Evolutionary conservation across 1,284 basidiomycete genomes (phyloP), one percentile per base, ranked within the genome.

Genomic region (Sporisorium reilianum): DNA sequence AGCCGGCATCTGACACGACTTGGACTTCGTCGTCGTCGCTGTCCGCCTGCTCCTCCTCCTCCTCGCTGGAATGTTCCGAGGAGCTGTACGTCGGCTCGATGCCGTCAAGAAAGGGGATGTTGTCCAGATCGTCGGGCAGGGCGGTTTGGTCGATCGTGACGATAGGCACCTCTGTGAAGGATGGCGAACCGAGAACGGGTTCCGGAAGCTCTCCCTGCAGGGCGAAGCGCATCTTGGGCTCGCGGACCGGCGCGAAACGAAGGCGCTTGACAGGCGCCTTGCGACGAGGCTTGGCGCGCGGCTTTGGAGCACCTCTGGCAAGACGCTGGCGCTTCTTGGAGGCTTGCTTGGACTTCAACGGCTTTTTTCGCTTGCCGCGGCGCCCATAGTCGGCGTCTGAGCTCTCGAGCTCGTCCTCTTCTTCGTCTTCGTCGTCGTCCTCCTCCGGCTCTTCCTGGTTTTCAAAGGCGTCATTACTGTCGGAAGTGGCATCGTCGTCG

Each of bases 131-230:
- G 9, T 23, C 10, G 10, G 44, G 14, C 14, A 42, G 40, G 1
- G 50, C n/a, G 30, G 30, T 25, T n/a, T 64, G 32, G 28, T 58
- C 51, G 41, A 70, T 46, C 28, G 20, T 25, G 54, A 70, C 5
- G 34, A 57, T 8, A 20, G 62, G 54, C 40, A 26, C n/a, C 2
- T 51, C 40, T 9, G 34, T 30, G n/a, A 18, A 40, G 0, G 38
- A 38, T 9, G 64, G 70, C 20, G 56, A 45, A n/a, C 55, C 70
- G 0, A 42, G 5, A 16, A 41, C 32, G 16, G 70, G 70, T 20
- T 60, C 45, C 11, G 70, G 64, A 14, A 73, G 57, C 25, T 73
- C 64, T 34, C 40, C 50, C 25, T 73, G 70, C 48, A 67, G 10
- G 2, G 64, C 56, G 28, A 73, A 73, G 5, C 70, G 70, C 64